Conservation (phyloP, 768 basidiomycete genomes). For the Psilocybe tampanensis region DNA sequence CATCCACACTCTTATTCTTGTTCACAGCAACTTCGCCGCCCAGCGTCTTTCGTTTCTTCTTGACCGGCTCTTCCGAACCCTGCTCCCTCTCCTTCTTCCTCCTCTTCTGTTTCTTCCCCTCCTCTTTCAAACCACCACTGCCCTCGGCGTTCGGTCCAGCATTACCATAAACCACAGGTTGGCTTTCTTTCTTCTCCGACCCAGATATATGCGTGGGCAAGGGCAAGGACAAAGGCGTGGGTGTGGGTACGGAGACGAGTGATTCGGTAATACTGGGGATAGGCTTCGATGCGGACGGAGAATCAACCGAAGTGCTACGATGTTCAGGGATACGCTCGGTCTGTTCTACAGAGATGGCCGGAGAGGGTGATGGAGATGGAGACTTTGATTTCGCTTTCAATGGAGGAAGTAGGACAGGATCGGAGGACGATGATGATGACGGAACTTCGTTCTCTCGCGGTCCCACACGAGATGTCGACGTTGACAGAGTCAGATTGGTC, state of each 20-base stretch:
- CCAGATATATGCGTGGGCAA: too few species aligned
- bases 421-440: background rate
- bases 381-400: background rate
- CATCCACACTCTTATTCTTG: constrained; percentile 5
- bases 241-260: too few species aligned
- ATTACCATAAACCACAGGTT: too few species aligned
- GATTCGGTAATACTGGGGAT: too few species aligned
- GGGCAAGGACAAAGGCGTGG: too few species aligned
- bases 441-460: background rate
- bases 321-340: too few species aligned
- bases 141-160: background rate
- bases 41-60: constrained; percentile 32
- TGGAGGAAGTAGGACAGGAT: background rate
- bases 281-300: too few species aligned
- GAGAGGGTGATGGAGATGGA: background rate
- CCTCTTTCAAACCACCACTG: background rate
- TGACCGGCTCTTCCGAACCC: constrained; percentile 9
- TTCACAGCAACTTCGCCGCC: constrained; percentile 3
- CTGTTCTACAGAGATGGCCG: too few species aligned
- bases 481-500: too few species aligned
- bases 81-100: background rate
- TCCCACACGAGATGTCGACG: background rate
- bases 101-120: constrained; percentile 15
- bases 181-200: constrained; percentile 6
- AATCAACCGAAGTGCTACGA: too few species aligned